A percentile compares a stretch with the other conserved stretches of the same genome.
Evolutionary conservation across 192 early-diverging fungal species (phyloP).

Genomic region (Coemansia sp.): DNA sequence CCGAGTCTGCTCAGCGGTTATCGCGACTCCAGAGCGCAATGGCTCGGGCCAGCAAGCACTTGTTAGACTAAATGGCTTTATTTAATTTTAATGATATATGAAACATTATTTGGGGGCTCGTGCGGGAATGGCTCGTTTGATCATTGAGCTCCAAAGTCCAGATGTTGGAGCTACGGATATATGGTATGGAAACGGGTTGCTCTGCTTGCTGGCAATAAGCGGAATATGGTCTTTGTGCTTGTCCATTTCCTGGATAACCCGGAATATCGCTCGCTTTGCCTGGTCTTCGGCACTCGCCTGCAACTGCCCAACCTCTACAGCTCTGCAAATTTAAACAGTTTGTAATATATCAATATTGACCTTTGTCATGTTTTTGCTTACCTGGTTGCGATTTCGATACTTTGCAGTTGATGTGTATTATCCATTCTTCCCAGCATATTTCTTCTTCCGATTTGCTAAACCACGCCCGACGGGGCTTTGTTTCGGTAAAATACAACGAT

Average conservation of each 20-base stretch:
- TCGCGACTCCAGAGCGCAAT: slow-evolving; percentile 39
- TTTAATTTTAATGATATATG: not conserved
- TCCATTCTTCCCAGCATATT: slow-evolving; percentile 55
- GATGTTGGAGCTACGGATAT: slow-evolving; percentile 35
- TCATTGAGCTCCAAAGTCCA: slow-evolving; percentile 52
- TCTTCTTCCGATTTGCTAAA: slow-evolving; percentile 51
- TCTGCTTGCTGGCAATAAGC: slow-evolving; percentile 33
- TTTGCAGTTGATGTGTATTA: slow-evolving; percentile 19
- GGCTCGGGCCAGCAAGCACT: slow-evolving; percentile 35
- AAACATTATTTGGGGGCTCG: slow-evolving; percentile 7
- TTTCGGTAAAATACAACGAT: slow-evolving; percentile 44
- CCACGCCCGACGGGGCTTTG: slow-evolving; percentile 43
- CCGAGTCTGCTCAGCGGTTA: slow-evolving; percentile 16
- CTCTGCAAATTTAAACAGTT: not conserved
- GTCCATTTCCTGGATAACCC: slow-evolving; percentile 39
- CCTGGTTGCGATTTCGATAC: slow-evolving; percentile 16
- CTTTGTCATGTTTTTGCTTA: not conserved
- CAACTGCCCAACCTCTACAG: slow-evolving; percentile 20
- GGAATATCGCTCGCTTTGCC: slow-evolving; percentile 28
- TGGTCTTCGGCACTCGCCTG: slow-evolving; percentile 33
- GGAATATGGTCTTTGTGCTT: slow-evolving; percentile 51
- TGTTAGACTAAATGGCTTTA: slow-evolving; percentile 9
- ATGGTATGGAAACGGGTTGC: slow-evolving; percentile 50
- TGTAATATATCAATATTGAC: not conserved
- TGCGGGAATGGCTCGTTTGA: slow-evolving; percentile 49